Base-by-base conservation (phyloP, 2,329 filamentous ascomycete species). In the Xylariaceae sp. region DNA sequence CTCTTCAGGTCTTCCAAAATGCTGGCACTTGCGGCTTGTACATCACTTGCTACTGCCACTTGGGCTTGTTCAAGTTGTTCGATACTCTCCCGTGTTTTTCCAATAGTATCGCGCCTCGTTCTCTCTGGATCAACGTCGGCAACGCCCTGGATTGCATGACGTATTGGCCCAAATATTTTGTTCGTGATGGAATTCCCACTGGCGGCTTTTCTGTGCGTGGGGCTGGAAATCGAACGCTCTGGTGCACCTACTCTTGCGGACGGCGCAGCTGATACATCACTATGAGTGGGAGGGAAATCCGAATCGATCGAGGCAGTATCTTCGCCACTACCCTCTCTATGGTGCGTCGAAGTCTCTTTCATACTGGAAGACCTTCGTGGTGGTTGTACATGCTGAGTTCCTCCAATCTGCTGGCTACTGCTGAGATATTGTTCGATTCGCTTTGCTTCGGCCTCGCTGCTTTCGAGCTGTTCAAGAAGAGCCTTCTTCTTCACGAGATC, bases 61-160 rank as follows among this genome's bases (percentile, higher is more conserved):
- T 97, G 83, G 1, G 94, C 94, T 77, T 96, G 91, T 73, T 97
- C 92, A 46, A 99, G 80, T 76, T 97, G 83, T 39, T 75, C 82
- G 58, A 99, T 85, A 53, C 86, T 90, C 74, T 99, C 94, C 60
- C 88, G 86, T 1, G 94, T 99, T 80, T 97, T 97, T 32, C 93
- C 92, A 63, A 99, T 97, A 59, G 91, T 88, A 70, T 99, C 94
- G 48, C 94, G 83, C 47, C 94, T 82, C 36, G 92, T 96, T 59
- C 92, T 82, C 74, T 99, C 94, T 0, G 94, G 94, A 68, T 99
- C 94, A 35, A 95, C 91, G 70, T 99, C 94, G 1, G 94, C 93
- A 65, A 97, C 93, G 3, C 94, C 94, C 67, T 97, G 91, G 27
- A 97, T 91, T 0, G 94, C 94, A 73, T 99, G 93, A 50, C 91